These are phyloP conservation scores for Stereocaulon alpinum DNA, from an alignment of 495 filamentous ascomycete species.

Conservation along the genomic window DNA sequence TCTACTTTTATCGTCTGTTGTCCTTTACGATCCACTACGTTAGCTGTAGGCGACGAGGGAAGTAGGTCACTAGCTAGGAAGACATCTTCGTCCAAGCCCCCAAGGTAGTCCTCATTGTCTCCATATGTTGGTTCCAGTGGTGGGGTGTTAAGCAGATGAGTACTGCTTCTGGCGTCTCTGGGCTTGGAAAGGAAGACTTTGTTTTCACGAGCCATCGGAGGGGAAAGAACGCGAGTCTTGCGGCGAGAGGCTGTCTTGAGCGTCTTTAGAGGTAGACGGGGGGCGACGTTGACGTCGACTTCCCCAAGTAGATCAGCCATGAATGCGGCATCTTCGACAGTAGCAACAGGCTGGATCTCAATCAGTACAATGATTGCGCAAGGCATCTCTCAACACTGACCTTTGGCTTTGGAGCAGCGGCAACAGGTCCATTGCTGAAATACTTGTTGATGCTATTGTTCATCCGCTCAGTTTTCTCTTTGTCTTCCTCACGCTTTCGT, in stretches of 20 bases:
- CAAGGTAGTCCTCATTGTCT: conserved; percentile 46
- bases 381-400: conserved; percentile 33
- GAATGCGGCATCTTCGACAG: conserved; percentile 79
- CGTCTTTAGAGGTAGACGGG: conserved; percentile 49
- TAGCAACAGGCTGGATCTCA: conserved; percentile 37
- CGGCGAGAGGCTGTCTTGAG: conserved; percentile 63
- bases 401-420: conserved; percentile 67
- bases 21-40: conserved; percentile 65
- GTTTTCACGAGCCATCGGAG: conserved; percentile 48
- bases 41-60: conserved; percentile 79
- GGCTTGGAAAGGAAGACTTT: conserved; percentile 32
- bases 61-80: conserved; percentile 74
- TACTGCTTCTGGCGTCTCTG: conserved; percentile 16
- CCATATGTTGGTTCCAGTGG: conserved; percentile 35
- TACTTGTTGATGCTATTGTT: conserved; percentile 89
- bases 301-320: conserved; percentile 76
- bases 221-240: conserved; percentile 72
- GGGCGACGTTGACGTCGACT: conserved; percentile 72
- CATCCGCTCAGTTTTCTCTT: conserved; percentile 72
- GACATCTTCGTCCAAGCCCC: conserved; percentile 48
- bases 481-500: conserved; percentile 81
- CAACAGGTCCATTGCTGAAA: conserved; percentile 65
- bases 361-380: conserved; percentile 11
- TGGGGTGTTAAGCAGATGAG: conserved; percentile 30
- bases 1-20: conserved; percentile 48